Base-by-base conservation (phyloP, 73 alveolate species). In the Uronychia binucleata region DNA sequence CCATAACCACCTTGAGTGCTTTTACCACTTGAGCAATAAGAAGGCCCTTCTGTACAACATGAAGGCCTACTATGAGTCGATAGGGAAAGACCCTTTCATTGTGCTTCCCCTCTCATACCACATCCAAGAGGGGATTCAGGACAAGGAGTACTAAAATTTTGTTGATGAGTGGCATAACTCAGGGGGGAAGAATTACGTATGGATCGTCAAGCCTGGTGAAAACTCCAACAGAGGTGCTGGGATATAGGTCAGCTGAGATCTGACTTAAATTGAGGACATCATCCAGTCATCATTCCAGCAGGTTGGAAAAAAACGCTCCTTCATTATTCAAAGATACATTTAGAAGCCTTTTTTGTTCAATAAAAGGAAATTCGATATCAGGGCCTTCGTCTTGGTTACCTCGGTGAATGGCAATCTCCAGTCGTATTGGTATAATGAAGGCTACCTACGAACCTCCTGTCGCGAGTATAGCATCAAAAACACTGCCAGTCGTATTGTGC, bases 121-220 rank as follows among this genome's bases (percentile, higher is more conserved):
- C 19, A 46, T 46, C 19, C 19, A 46, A 19, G 67, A 46, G 19
- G 67, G 67, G 5, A 5, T 46, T 46, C 67, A 46, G 5, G 67
- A 46, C 19, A 46, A 11, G 5, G 67, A 46, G 19, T 46, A 11
- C 67, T 11, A 11, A 5, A 46, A 46, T 5, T 46, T 46, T 19
- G 19, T 46, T 5, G 19, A 46, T 11, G 19, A 78, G 26, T 30
- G 75, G 33, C 30, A 34, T 27, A 75, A 78, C 30, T 1, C 5
- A 78, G 74, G 33, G 30, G 74, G 74, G 31, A 1, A n/a, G 30
- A 35, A 82, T 27, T 90, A 93, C 88, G 79, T 96, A 26, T 96
- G 99, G 98, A 96, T 91, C 1, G 90, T 91, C 27, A 91, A 91
- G 81, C 96, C 96, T 26, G 96, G 96, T 5, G 96, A 91, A 46